A percentile compares a stretch with the other conserved stretches of the same genome.
phyloP scores from a whole-genome alignment of 1,139 yeast species.

The Nakaseomyces delphensis region DNA sequence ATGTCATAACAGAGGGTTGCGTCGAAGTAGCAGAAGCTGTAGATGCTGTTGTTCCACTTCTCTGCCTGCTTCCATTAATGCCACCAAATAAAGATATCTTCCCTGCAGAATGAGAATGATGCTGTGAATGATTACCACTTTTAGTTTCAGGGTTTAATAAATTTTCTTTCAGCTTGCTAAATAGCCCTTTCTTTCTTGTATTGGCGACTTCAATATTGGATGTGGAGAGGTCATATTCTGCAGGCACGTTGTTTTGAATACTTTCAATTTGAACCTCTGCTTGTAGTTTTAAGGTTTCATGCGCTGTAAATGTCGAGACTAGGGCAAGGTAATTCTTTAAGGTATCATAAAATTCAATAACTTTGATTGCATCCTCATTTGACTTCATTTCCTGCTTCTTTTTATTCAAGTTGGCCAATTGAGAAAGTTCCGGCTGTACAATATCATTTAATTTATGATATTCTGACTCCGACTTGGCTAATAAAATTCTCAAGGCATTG shows the following conservation, averaged over 20 bases:
- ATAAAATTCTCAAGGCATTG: slow-evolving; percentile 50
- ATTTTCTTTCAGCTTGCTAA: slow-evolving; percentile 32
- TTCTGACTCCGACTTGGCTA: slow-evolving; percentile 43
- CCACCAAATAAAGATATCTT: slow-evolving; percentile 26
- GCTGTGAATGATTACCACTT: slow-evolving; percentile 6
- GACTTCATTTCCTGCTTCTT: slow-evolving; percentile 33
- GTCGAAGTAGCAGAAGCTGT: background rate
- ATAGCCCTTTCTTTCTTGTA: slow-evolving; percentile 51
- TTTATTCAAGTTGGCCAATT: slow-evolving; percentile 33
- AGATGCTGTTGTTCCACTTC: slow-evolving; percentile 4
- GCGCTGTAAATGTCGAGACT: slow-evolving; percentile 56
- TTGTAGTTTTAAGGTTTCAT: slow-evolving; percentile 64
- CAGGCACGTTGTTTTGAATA: slow-evolving; percentile 61
- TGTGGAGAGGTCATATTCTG: slow-evolving; percentile 32
- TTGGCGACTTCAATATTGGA: slow-evolving; percentile 61
- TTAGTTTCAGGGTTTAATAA: slow-evolving; percentile 17
- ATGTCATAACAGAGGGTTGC: background rate
- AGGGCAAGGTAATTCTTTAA: slow-evolving; percentile 47
- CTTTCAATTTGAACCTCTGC: slow-evolving; percentile 86
- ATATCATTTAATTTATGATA: slow-evolving; percentile 39
- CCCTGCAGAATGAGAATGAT: background rate
- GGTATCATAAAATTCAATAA: slow-evolving; percentile 44
- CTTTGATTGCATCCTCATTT: slow-evolving; percentile 32
- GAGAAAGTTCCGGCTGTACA: slow-evolving; percentile 28
- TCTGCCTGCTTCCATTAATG: slow-evolving; percentile 11